Percentiles rank a stretch among this genome's conserved stretches.
phyloP scores from a whole-genome alignment of 2,329 filamentous ascomycete species.

The Coniochaeta prunicola region DNA sequence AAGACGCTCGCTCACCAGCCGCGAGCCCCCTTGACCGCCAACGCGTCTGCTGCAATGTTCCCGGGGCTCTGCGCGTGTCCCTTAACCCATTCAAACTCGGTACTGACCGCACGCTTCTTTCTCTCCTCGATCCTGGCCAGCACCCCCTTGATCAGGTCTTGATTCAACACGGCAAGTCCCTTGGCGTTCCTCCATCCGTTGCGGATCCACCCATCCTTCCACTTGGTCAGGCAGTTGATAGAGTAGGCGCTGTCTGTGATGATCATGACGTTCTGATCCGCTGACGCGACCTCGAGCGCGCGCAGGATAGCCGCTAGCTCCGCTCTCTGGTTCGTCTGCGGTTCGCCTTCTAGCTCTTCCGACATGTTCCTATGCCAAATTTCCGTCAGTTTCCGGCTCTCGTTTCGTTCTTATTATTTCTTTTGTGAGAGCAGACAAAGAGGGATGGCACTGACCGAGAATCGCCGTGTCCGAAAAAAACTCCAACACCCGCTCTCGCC shows the following conservation, averaged over 20 bases:
- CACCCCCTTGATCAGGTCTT: conserved; percentile 72
- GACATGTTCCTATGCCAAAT: conserved; percentile 50
- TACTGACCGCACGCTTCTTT: conserved; percentile 49
- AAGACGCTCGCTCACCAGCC: not conserved
- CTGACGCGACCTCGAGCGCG: conserved; percentile 68
- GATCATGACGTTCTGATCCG: conserved; percentile 64
- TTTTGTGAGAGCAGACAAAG: not conserved
- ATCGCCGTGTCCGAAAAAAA: conserved; percentile 54
- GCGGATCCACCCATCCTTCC: conserved; percentile 70
- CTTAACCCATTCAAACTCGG: conserved; percentile 81
- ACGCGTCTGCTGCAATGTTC: conserved; percentile 71
- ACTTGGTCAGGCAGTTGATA: conserved; percentile 81
- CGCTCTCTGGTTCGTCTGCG: conserved; percentile 93
- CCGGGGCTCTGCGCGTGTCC: conserved; percentile 68
- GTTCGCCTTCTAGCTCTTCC: conserved; percentile 63
- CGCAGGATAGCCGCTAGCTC: conserved; percentile 84
- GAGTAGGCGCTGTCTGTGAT: conserved; percentile 86
- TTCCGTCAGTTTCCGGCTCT: conserved; percentile 9
- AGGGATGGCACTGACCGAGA: conserved; percentile 32
- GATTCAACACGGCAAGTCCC: conserved; percentile 69
- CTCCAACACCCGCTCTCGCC: conserved; percentile 54
- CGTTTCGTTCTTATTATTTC: not conserved
- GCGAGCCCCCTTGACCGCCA: conserved; percentile 64
- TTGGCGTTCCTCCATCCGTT: conserved; percentile 69
- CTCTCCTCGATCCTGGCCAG: conserved; percentile 65